phyloP scores from a whole-genome alignment of 768 basidiomycete genomes.

The Boletus bicolor region DNA sequence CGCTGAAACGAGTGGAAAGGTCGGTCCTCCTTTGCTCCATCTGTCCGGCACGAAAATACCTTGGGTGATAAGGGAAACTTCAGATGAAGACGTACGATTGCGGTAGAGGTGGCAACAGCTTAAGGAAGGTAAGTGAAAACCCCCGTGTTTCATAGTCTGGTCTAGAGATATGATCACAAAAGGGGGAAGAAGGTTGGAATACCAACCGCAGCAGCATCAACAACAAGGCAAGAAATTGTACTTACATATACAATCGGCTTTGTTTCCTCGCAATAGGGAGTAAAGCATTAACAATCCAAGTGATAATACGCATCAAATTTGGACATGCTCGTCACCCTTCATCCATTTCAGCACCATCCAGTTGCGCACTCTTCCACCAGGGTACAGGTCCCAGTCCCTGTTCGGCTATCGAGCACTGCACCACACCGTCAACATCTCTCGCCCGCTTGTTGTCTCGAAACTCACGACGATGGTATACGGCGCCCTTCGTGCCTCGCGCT shows the following conservation, averaged over 20 bases:
- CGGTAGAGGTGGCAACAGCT: not conserved
- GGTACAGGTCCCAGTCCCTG: constrained; percentile 74
- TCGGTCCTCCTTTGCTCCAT: not conserved
- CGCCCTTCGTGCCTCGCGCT: constrained; percentile 46
- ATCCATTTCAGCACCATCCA: constrained; percentile 41
- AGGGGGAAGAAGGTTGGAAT: not conserved
- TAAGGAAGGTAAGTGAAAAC: not conserved
- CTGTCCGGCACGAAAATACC: not conserved
- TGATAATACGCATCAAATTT: not conserved
- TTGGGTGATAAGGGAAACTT: not conserved
- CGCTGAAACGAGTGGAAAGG: not conserved
- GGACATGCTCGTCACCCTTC: constrained; percentile 28
- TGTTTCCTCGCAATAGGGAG: not conserved
- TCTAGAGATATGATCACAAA: not conserved
- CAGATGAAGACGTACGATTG: not conserved
- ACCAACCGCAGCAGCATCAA: not conserved
- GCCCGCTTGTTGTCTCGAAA: not conserved
- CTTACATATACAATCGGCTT: not conserved
- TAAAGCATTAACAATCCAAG: not conserved
- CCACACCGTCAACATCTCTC: not conserved
- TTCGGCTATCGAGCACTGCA: constrained; percentile 78
- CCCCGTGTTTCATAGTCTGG: not conserved
- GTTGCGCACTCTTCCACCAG: constrained; percentile 65
- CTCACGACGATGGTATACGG: constrained; percentile 73
- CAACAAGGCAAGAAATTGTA: not conserved